These are phyloP conservation scores for Ceratocystis colombiana DNA, from an alignment of 2,329 filamentous ascomycete species.

Conservation along the genomic window DNA sequence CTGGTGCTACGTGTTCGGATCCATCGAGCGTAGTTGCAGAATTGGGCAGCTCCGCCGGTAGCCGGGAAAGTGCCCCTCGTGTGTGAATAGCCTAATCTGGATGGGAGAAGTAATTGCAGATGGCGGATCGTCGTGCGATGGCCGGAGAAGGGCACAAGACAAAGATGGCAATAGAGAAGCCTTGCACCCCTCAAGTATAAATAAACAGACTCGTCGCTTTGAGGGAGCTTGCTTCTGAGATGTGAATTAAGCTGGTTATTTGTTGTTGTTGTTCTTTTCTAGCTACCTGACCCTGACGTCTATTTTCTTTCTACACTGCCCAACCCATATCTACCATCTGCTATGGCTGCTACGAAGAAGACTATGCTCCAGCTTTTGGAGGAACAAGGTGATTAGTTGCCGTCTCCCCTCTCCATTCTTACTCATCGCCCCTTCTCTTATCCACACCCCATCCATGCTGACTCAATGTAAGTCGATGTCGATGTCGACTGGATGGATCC, in stretches of 20 bases:
- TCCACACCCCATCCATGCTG: neutral
- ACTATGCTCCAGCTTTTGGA: slow-evolving; percentile 13
- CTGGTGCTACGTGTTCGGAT: neutral
- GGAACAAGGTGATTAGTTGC: slow-evolving; percentile 1
- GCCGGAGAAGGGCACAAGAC: neutral
- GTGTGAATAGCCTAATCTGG: neutral
- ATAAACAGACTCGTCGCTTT: neutral
- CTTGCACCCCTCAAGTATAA: neutral
- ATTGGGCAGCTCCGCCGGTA: neutral
- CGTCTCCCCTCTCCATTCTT: neutral
- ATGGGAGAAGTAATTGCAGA: neutral
- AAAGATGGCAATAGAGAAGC: no score
- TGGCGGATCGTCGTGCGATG: neutral
- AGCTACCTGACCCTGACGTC: neutral
- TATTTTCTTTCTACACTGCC: neutral
- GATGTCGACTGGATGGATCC: slow-evolving; percentile 46
- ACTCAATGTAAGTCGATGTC: slow-evolving; percentile 36
- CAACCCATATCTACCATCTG: neutral
- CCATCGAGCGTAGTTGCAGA: neutral
- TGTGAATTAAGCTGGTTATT: neutral
- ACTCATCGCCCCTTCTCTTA: neutral
- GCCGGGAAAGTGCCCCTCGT: neutral
- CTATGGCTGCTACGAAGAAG: neutral
- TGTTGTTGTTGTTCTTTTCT: neutral
- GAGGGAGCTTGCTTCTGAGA: neutral